Evolutionary conservation across 1,139 yeast genomes (phyloP).

Genomic region (Casaregolazyma suthepensis): DNA sequence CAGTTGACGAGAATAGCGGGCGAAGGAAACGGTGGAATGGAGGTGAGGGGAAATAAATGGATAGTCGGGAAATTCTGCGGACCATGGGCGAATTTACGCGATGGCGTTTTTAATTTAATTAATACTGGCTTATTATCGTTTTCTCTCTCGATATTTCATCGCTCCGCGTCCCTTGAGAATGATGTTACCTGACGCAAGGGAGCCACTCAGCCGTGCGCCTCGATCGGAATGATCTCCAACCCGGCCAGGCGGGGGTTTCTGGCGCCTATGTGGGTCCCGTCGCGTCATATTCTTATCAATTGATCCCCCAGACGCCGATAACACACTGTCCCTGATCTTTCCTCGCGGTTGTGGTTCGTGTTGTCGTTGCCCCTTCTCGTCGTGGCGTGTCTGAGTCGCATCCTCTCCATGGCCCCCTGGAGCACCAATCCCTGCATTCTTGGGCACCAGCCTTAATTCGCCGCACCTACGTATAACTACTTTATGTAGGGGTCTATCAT

Average conservation of each 20-base stretch:
- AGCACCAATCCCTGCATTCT: neutral
- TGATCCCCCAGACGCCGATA: neutral
- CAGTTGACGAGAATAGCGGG: neutral
- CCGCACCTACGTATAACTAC: conserved; percentile 43
- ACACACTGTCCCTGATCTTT: neutral
- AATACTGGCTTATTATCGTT: neutral
- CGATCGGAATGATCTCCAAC: neutral
- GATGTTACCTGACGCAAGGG: conserved; percentile 6
- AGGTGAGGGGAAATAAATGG: neutral
- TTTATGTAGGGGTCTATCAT: conserved; percentile 35
- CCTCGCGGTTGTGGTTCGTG: neutral
- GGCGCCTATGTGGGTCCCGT: neutral
- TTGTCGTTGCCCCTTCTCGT: neutral
- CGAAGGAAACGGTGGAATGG: neutral
- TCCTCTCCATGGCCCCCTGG: neutral
- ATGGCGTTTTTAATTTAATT: neutral
- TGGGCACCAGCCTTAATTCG: neutral
- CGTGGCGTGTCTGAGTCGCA: neutral
- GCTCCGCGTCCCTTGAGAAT: conserved; percentile 29
- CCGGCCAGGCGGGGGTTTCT: neutral
- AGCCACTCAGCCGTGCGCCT: neutral
- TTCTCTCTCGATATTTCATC: conserved; percentile 25
- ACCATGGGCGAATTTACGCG: neutral
- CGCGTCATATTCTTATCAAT: neutral
- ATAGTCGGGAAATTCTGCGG: neutral